phyloP scores from a whole-genome alignment of 495 filamentous ascomycete species.

The Penicillium paradoxum region DNA sequence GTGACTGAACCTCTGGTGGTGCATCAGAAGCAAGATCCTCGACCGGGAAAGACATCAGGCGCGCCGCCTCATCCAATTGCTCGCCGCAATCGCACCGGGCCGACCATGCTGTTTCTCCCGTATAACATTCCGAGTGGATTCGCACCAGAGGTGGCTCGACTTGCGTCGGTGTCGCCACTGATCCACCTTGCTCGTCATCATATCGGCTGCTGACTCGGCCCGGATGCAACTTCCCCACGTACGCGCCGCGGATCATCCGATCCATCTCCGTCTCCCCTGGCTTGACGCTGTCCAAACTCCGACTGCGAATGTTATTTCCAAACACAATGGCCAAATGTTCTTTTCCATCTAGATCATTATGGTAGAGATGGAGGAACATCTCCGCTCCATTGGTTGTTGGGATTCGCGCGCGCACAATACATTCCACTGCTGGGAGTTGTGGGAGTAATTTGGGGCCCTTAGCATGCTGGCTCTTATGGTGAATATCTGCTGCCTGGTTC shows the following conservation, averaged over 20 bases:
- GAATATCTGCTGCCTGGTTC: slow-evolving; percentile 21
- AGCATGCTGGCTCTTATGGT: slow-evolving; percentile 36
- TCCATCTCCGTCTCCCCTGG: slow-evolving; percentile 94
- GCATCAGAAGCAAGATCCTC: slow-evolving; percentile 32
- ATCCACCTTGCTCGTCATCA: slow-evolving; percentile 29
- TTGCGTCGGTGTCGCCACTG: slow-evolving; percentile 8
- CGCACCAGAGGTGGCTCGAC: slow-evolving; percentile 65
- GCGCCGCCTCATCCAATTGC: slow-evolving; percentile 92
- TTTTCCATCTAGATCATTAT: slow-evolving; percentile 87
- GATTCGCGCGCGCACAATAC: slow-evolving; percentile 78
- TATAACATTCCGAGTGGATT: slow-evolving; percentile 98
- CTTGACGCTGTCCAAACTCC: slow-evolving; percentile 69
- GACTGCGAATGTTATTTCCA: slow-evolving; percentile 74
- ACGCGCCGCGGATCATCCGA: slow-evolving; percentile 91
- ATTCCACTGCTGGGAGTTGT: slow-evolving; percentile 68
- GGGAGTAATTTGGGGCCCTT: slow-evolving; percentile 64
- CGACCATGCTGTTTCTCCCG: slow-evolving; percentile 96
- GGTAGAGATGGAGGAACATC: slow-evolving; percentile 96
- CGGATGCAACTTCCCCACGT: slow-evolving; percentile 80
- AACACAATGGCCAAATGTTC: slow-evolving; percentile 99
- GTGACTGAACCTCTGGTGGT: slow-evolving; percentile 34
- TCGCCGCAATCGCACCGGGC: slow-evolving; percentile 97
- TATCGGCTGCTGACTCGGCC: slow-evolving; percentile 69
- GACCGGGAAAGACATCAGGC: slow-evolving; percentile 81
- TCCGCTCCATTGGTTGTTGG: slow-evolving; percentile 84